Conservation (phyloP, 345 rosid genomes). For the Brassica carinata region DNA sequence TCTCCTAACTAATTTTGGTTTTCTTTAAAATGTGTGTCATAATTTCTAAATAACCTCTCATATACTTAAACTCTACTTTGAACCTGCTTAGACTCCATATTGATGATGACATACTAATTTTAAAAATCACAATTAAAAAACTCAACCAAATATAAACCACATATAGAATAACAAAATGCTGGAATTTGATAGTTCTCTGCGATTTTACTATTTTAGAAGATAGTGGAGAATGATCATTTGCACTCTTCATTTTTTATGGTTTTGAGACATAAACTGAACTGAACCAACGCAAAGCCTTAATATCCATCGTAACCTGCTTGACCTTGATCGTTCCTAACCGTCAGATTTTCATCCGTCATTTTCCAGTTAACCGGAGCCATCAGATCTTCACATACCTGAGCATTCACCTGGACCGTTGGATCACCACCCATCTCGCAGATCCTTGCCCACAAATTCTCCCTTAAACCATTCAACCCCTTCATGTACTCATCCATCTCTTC, state of each 20-base stretch:
- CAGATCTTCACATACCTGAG: background rate
- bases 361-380: constrained; percentile 22
- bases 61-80: background rate
- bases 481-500: constrained; percentile 36
- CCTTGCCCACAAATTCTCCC: constrained; percentile 23
- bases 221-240: background rate
- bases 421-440: constrained; percentile 23
- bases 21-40: too few relatives aligned
- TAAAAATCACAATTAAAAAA: background rate
- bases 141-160: background rate
- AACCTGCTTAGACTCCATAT: background rate
- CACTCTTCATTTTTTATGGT: constrained; percentile 3
- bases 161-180: background rate
- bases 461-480: constrained; percentile 20
- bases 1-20: too few relatives aligned
- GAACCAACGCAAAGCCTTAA: background rate
- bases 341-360: background rate
- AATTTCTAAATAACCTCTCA: background rate
- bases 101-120: background rate
- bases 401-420: constrained; percentile 25
- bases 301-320: constrained; percentile 15
- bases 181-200: background rate
- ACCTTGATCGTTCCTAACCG: constrained; percentile 17
- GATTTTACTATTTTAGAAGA: background rate
- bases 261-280: constrained; percentile 5